These are phyloP conservation scores for Senecio squalidus DNA, from an alignment of 140 eudicot species.

Conservation along the genomic window DNA sequence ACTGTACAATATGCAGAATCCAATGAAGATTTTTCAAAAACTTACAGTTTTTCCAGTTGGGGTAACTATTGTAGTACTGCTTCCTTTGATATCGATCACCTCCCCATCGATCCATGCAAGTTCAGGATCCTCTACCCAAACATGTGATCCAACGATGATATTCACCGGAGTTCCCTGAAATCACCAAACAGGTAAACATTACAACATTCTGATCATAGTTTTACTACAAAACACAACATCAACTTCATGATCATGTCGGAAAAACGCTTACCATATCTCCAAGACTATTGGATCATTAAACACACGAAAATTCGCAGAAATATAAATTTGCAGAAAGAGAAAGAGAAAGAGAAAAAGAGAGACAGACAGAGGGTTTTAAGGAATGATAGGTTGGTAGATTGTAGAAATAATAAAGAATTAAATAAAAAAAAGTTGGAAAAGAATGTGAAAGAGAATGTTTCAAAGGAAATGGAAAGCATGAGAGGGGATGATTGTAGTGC, in stretches of 20 bases:
- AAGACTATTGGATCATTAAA: conserved; percentile 46
- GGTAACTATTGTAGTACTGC: conserved; percentile 58
- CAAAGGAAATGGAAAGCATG: conserved; percentile 50
- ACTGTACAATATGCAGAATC: conserved; percentile 23
- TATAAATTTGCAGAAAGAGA: conserved; percentile 22
- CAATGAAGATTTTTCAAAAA: conserved; percentile 5
- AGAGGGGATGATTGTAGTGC: conserved; percentile 53
- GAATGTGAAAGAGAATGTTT: conserved; percentile 65
- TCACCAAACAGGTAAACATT: conserved; percentile 23
- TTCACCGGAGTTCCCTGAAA: conserved; percentile 91
- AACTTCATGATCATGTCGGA: conserved; percentile 19
- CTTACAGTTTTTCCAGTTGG: conserved; percentile 72
- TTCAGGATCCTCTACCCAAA: conserved; percentile 87
- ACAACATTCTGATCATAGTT: not conserved
- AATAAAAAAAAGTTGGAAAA: conserved; percentile 21
- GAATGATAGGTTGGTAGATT: conserved; percentile 41
- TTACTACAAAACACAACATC: conserved; percentile 13
- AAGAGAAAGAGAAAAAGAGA: conserved; percentile 25
- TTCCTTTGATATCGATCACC: conserved; percentile 64
- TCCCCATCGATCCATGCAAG: conserved; percentile 90
- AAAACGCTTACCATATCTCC: conserved; percentile 53
- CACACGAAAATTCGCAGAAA: conserved; percentile 17
- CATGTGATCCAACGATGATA: conserved; percentile 88
- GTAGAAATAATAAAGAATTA: conserved; percentile 40
- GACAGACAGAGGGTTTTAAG: conserved; percentile 29